Evolutionary conservation across 176 grass and related monocot genomes (phyloP), one percentile per base, ranked within the genome.

Genomic region (Zea luxurians): DNA sequence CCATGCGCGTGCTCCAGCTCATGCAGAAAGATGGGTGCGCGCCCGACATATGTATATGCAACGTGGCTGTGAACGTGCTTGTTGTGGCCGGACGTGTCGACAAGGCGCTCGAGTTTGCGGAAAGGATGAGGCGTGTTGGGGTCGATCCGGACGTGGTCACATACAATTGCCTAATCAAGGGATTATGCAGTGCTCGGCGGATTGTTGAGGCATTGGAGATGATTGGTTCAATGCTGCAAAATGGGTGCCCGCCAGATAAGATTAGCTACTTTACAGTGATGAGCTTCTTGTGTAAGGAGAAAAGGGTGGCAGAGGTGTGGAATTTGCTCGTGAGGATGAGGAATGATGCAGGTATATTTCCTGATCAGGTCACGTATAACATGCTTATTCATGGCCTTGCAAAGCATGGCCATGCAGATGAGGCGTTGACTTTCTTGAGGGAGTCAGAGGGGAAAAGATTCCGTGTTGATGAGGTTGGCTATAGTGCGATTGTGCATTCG

Each of bases 191-290:
- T 36, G 84, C 73, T 42, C 71, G 72, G 8, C 80, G 87, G 42
- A 54, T 94, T 63, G 62, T 85, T 35, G 87, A 93, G 35, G 94
- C 89, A 1, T 15, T 88, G 35, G 74, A 82, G 78, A 87, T 97
- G 89, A 83, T 97, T 0, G 45, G 38, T 60, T 42, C 74, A 49
- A 97, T 97, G 94, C 80, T 83, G 68, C 38, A 77, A 61, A 90
- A 83, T 54, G 87, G 83, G 54, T 90, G 79, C 61, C 57, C 47
- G 1, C 94, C 94, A 16, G 94, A 97, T 82, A 97, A 97, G 85
- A 49, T 97, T 54, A 97, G 69, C 64, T 97, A 92, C 42, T 97
- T 92, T 86, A 97, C 94, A 34, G 88, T 97, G 59, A 90, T 97
- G 80, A 77, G 85, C 36, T 92, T 97, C 82, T 67, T 94, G 49